Conservation (phyloP, 352 stramenopile species). For the Aphanomyces euteiches region DNA sequence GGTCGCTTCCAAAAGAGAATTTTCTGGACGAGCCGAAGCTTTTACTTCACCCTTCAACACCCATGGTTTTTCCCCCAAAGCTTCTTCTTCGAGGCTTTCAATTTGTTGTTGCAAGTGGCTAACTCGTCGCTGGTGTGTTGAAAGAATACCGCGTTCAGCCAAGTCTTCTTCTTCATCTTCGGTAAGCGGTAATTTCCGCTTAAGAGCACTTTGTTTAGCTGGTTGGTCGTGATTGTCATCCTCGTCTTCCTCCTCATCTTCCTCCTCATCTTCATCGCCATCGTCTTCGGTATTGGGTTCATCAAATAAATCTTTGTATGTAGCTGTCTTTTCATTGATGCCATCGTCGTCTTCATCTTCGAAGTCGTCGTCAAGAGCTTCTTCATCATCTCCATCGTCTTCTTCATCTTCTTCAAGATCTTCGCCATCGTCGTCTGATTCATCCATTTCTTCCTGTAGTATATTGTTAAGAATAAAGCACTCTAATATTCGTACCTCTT, state of each 20-base stretch:
- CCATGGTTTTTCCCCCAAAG: slow-evolving; percentile 92
- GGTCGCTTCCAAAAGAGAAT: slow-evolving; percentile 91
- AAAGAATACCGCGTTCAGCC: slow-evolving; percentile 67
- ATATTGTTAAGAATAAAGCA: neutral
- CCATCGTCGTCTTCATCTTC: slow-evolving; percentile 37
- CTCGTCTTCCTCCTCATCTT: slow-evolving; percentile 39
- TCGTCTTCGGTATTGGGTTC: slow-evolving; percentile 43
- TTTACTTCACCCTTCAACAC: slow-evolving; percentile 89
- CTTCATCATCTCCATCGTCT: slow-evolving; percentile 49
- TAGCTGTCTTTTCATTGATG: slow-evolving; percentile 45
- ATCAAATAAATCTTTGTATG: slow-evolving; percentile 59
- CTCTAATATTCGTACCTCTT: slow-evolving; percentile 45
- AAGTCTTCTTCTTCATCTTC: slow-evolving; percentile 63
- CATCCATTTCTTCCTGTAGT: slow-evolving; percentile 33
- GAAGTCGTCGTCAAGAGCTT: slow-evolving; percentile 40
- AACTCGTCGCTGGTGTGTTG: slow-evolving; percentile 66
- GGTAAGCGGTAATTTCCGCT: slow-evolving; percentile 38
- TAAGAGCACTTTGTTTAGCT: slow-evolving; percentile 48
- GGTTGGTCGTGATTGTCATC: slow-evolving; percentile 61
- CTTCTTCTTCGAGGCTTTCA: slow-evolving; percentile 78
- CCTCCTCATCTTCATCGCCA: slow-evolving; percentile 39
- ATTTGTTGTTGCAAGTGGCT: slow-evolving; percentile 77
- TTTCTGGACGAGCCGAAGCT: slow-evolving; percentile 79
- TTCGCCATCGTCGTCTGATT: slow-evolving; percentile 41
- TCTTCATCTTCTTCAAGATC: slow-evolving; percentile 45